These are phyloP conservation scores for Talaromyces sp. DNA, from an alignment of 2,329 filamentous ascomycete genomes.

Conservation along the genomic window DNA sequence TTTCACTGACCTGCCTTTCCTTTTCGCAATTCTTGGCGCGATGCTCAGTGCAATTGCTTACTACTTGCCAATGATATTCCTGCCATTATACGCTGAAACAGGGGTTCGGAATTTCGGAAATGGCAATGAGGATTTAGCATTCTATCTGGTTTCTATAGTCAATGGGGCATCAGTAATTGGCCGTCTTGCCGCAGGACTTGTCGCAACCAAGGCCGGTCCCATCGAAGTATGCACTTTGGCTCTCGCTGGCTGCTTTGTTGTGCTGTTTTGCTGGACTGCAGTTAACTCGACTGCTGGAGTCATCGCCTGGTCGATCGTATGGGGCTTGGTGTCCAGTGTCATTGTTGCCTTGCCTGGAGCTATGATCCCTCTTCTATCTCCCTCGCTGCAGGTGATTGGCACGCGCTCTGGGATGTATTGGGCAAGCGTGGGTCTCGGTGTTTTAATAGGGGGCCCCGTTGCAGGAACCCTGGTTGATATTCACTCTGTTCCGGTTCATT, in stretches of 20 bases:
- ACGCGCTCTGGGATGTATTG: constrained; percentile 54
- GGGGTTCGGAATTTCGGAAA: constrained; percentile 36
- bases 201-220: constrained; percentile 50
- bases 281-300: constrained; percentile 32
- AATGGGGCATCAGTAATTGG: constrained; percentile 58
- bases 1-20: constrained; percentile 40
- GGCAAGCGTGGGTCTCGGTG: constrained; percentile 31
- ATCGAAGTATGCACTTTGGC: constrained; percentile 49
- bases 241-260: constrained; percentile 35
- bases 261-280: constrained; percentile 37
- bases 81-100: constrained; percentile 35
- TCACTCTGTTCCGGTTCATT: constrained; percentile 18
- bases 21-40: constrained; percentile 48
- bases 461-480: constrained; percentile 17
- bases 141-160: constrained; percentile 62
- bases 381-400: constrained; percentile 49
- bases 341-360: constrained; percentile 42
- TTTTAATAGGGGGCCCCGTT: constrained; percentile 25
- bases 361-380: constrained; percentile 32
- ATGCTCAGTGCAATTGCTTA: constrained; percentile 55
- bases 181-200: constrained; percentile 44
- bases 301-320: constrained; percentile 37
- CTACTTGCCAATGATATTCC: constrained; percentile 41
- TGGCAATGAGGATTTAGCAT: constrained; percentile 48
- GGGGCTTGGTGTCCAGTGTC: constrained; percentile 46